A percentile compares a stretch with the other conserved stretches of the same genome.
Evolutionary conservation across 768 basidiomycete species (phyloP).

Genomic region (Lanmaoa pseudosensibilis): DNA sequence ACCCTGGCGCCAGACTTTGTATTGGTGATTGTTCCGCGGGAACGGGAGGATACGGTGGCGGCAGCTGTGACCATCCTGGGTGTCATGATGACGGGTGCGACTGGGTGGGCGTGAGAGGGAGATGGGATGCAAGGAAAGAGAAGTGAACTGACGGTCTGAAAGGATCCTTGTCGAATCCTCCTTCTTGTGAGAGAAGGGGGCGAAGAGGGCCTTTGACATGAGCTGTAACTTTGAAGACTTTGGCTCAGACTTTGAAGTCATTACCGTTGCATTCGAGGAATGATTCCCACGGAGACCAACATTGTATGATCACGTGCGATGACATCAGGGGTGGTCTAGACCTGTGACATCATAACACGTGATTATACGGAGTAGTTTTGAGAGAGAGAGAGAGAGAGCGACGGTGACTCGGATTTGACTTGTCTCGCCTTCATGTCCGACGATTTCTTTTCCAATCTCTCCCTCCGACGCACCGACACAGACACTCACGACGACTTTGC

Average conservation of each 20-base stretch:
- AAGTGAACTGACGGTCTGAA: conserved; percentile 60
- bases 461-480: conserved; percentile 15
- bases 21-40: conserved; percentile 36
- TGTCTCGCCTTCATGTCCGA: conserved; percentile 21
- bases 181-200: conserved; percentile 65
- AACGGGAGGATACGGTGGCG: conserved; percentile 61
- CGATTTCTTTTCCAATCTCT: conserved; percentile 46
- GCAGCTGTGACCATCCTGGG: conserved; percentile 76
- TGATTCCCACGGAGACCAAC: conserved; percentile 6
- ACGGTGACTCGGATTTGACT: too few relatives aligned
- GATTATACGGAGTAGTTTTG: conserved; percentile 10
- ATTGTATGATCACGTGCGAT: conserved; percentile 18
- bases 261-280: conserved; percentile 21
- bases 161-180: conserved; percentile 71
- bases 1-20: conserved; percentile 39
- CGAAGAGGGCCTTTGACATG: conserved; percentile 69
- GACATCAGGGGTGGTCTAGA: conserved; percentile 29
- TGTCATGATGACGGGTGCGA: conserved; percentile 89
- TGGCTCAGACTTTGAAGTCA: neutral
- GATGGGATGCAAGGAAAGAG: neutral
- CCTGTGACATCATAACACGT: conserved; percentile 35
- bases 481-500: conserved; percentile 49
- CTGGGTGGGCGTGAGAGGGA: conserved; percentile 36
- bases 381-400: neutral
- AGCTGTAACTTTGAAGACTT: too few relatives aligned